phyloP scores from a whole-genome alignment of 805 yeast species.

The Hemisphaericaspora nanyangensis region DNA sequence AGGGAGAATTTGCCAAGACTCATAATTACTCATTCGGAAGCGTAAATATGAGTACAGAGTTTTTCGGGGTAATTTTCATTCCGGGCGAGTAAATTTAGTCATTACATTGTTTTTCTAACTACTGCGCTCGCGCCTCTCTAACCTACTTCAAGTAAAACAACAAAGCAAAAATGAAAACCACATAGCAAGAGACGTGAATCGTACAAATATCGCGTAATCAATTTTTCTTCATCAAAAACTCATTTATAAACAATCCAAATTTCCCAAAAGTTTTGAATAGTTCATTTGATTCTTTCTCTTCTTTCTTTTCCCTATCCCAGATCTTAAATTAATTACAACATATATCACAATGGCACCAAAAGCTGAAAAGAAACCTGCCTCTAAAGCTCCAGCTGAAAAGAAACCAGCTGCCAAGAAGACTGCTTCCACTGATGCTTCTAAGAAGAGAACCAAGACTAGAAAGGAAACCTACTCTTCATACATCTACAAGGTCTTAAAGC shows the following conservation, averaged over 20 bases:
- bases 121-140: no score
- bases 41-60: neutral
- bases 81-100: neutral
- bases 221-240: no score
- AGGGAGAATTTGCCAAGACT: no score
- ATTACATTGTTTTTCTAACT: no score
- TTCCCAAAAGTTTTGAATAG: neutral
- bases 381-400: constrained; percentile 97
- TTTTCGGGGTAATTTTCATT: neutral
- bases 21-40: neutral
- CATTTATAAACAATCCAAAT: constrained; percentile 3
- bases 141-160: no score
- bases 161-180: no score
- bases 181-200: no score
- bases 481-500: constrained; percentile 97
- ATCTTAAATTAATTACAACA: neutral
- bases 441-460: constrained; percentile 93
- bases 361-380: constrained; percentile 78
- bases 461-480: constrained; percentile 98
- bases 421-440: constrained; percentile 68
- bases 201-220: constrained; percentile 1
- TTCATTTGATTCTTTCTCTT: neutral
- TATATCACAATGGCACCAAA: constrained; percentile 56
- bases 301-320: neutral
- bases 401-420: constrained; percentile 89